These are phyloP conservation scores for Colletotrichum sublineola DNA, from an alignment of 2,329 filamentous ascomycete species.

Conservation along the genomic window DNA sequence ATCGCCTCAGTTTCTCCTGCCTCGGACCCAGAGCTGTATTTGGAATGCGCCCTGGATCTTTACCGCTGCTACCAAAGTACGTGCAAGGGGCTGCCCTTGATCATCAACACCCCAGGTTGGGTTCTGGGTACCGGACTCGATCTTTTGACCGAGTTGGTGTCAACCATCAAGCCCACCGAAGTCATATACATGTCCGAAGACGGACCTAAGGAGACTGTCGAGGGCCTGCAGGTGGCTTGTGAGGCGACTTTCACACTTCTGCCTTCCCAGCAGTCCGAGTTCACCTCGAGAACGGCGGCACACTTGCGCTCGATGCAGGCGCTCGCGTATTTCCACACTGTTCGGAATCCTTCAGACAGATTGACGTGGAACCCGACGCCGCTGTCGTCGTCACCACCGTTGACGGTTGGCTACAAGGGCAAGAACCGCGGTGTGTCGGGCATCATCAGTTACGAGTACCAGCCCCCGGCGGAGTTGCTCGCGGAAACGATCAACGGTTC, in stretches of 20 bases:
- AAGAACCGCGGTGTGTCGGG: slow-evolving; percentile 68
- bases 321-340: slow-evolving; percentile 81
- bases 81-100: slow-evolving; percentile 64
- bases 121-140: slow-evolving; percentile 78
- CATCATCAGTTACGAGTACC: slow-evolving; percentile 76
- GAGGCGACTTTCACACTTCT: slow-evolving; percentile 63
- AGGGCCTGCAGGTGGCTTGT: slow-evolving; percentile 62
- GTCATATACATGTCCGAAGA: slow-evolving; percentile 78
- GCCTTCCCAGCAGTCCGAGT: slow-evolving; percentile 70
- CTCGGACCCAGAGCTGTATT: slow-evolving; percentile 75
- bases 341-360: slow-evolving; percentile 41
- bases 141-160: slow-evolving; percentile 70
- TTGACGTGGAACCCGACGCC: slow-evolving; percentile 66
- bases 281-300: slow-evolving; percentile 69
- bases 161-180: slow-evolving; percentile 67
- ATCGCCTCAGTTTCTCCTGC: slow-evolving; percentile 75
- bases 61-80: slow-evolving; percentile 65
- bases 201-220: slow-evolving; percentile 69
- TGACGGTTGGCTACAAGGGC: slow-evolving; percentile 71
- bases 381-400: slow-evolving; percentile 69
- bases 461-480: slow-evolving; percentile 69
- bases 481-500: slow-evolving; percentile 77
- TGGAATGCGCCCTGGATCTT: slow-evolving; percentile 74
- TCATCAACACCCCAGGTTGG: slow-evolving; percentile 84
- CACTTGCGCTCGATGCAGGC: slow-evolving; percentile 80